phyloP scores from a whole-genome alignment of 1,139 yeast genomes.

The Zygoascus sp. region DNA sequence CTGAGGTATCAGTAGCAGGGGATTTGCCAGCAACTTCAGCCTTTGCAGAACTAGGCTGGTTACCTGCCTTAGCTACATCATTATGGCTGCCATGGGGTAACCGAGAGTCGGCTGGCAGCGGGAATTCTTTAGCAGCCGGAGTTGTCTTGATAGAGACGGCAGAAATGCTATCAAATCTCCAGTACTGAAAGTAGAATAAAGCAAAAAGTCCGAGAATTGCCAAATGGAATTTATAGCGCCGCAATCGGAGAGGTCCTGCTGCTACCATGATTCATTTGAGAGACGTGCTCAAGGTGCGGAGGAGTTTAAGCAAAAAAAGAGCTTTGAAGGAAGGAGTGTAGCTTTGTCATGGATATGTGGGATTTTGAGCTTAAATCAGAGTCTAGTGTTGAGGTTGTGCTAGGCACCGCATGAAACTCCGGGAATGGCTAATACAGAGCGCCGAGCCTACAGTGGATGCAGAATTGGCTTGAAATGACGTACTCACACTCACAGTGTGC shows the following conservation, averaged over 20 bases:
- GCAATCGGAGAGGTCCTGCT: constrained; percentile 7
- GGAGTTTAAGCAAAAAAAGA: no score
- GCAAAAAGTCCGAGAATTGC: constrained; percentile 8
- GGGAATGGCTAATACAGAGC: no score
- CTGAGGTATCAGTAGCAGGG: neutral
- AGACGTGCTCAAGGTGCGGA: no score
- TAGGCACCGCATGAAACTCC: no score
- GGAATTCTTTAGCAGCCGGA: neutral
- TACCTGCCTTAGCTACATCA: neutral
- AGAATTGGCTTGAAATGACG: no score
- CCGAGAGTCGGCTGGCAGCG: neutral
- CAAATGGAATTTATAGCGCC: constrained; percentile 11
- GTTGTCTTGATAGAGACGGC: neutral
- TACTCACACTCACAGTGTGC: no score
- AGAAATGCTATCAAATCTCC: neutral
- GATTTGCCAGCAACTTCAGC: neutral
- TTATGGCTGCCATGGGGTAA: neutral
- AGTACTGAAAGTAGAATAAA: constrained; percentile 6
- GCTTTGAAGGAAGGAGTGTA: neutral
- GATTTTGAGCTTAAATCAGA: neutral
- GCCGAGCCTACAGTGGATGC: no score
- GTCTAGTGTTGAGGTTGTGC: neutral
- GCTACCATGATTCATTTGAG: neutral
- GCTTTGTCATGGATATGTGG: neutral
- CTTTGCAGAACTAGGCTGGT: neutral